Evolutionary conservation across 192 early-diverging fungal genomes (phyloP), one percentile per base, ranked within the genome.

Genomic region (Coemansia sp.): DNA sequence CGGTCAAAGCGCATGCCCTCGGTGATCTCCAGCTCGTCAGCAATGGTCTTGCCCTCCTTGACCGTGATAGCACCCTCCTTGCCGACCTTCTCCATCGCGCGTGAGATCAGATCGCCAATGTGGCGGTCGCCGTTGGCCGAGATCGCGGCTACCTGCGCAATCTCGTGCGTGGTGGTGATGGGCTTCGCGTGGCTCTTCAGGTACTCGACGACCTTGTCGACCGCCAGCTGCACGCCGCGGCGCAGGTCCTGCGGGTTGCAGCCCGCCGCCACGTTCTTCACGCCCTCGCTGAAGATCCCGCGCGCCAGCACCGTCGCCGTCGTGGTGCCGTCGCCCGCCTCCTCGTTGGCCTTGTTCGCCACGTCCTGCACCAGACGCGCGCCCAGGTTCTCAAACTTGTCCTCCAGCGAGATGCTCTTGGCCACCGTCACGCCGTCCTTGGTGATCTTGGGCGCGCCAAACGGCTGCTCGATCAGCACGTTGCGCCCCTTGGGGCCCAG

Each of bases 371-470:
- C 95, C 31, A 99, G 84, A 43, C 72, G 85, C 39, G 97, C 97
- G 55, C 97, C 97, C 35, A 99, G 84, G 83, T 99, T 98, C 81
- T 99, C 97, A 68, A 99, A 94, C 79, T 92, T 94, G 81, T 99
- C 93, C 73, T 97, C 90, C 28, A 99, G 84, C 28, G 85, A 80
- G 74, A 99, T 93, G 59, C 91, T 87, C 83, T 97, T 98, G 49
- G 97, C 97, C 19, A 99, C 97, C 44, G 97, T 94, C 32, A 99
- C 97, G 75, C 97, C 97, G 75, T 99, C 97, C 88, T 99, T 99
- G 73, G 97, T 99, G 81, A 99, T 99, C 84, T 97, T 98, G 58
- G 97, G 97, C 31, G 87, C 84, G 30, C 95, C 97, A 58, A 95
- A 99, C 30, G 91, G 69, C 77, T 99, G 97, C 74, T 96, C 92